Evolutionary conservation across 2,329 filamentous ascomycete genomes (phyloP).

Genomic region (Colletotrichum lentis): DNA sequence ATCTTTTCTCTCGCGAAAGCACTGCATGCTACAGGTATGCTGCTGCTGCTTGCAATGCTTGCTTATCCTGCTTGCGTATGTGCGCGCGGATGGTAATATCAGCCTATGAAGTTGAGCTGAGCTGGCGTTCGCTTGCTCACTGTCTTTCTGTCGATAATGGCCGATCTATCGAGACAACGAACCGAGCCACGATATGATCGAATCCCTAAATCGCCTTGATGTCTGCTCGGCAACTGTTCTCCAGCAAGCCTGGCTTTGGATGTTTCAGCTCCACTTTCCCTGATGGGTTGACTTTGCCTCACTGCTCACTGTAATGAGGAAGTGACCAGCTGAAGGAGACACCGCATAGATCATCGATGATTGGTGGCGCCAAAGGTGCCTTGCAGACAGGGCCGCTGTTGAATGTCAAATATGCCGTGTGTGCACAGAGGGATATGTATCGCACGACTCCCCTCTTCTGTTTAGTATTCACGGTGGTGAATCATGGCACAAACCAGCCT

Average conservation of each 20-base stretch:
- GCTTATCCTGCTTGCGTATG: slow-evolving; percentile 24
- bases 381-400: slow-evolving; percentile 35
- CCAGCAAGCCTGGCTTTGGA: slow-evolving; percentile 23
- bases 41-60: slow-evolving; percentile 30
- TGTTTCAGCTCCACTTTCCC: slow-evolving; percentile 1
- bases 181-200: slow-evolving; percentile 8
- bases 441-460: slow-evolving; percentile 29
- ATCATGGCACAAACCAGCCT: slow-evolving; percentile 30
- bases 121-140: slow-evolving; percentile 14
- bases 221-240: slow-evolving; percentile 30
- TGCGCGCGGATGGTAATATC: slow-evolving; percentile 29
- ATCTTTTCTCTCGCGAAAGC: slow-evolving; percentile 8
- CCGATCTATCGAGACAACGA: slow-evolving; percentile 13
- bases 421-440: slow-evolving; percentile 19
- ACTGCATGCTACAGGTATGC: slow-evolving; percentile 9
- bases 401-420: slow-evolving; percentile 25
- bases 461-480: slow-evolving; percentile 28
- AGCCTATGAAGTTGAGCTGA: slow-evolving; percentile 29
- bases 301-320: not conserved
- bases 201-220: slow-evolving; percentile 25
- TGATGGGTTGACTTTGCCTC: slow-evolving; percentile 11
- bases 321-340: not conserved
- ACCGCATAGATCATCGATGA: not conserved
- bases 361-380: slow-evolving; percentile 32
- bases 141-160: slow-evolving; percentile 1